Base-by-base conservation (phyloP, 176 grass and related monocot species). In the Oryza glaberrima region DNA sequence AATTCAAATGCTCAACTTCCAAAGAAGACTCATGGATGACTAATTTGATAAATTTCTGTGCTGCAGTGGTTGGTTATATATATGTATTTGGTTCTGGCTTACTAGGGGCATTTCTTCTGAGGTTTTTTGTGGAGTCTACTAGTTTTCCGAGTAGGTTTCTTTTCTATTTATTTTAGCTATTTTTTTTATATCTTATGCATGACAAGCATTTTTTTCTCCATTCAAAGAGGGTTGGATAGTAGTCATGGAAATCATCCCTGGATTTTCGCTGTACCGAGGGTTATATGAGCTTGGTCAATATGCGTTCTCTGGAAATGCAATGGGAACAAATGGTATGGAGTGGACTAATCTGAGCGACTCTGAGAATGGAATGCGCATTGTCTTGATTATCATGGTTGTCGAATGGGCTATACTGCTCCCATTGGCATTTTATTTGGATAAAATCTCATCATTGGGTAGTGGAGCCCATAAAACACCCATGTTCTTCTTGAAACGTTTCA, bases 61-160 rank as follows among this genome's bases (percentile, higher is more conserved):
- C 34, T 91, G 77, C 91, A 98, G 96, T 98, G 41, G 83, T 94
- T 87, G 90, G 87, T 60, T 94, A 98, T 70, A 98, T 98, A 48
- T 98, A 98, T 78, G 96, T 98, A 86, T 93, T 93, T 78, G 91
- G 88, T 35, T 92, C 91, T n/a, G 96, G 96, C 65, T 85, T 98
- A 51, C 73, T 98, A 43, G 96, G 96, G 23, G 17, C 1, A 22
- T 95, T 87, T 86, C 89, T 98, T 82, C 83, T 98, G 76, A 58
- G 78, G 0, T 92, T 87, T 72, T 95, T 98, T 75, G 66, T 98
- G 35, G 77, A 95, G 81, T 89, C 92, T 76, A 63, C 56, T 26
- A 15, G 80, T 54, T 93, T 95, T 71, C 85, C 96, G 43, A 98
- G 96, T 98, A 95, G 92, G 89, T 16, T 69, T 22, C 48, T 81